Evolutionary conservation across 495 filamentous ascomycete genomes (phyloP).

Genomic region (Penicillium maclennaniae): DNA sequence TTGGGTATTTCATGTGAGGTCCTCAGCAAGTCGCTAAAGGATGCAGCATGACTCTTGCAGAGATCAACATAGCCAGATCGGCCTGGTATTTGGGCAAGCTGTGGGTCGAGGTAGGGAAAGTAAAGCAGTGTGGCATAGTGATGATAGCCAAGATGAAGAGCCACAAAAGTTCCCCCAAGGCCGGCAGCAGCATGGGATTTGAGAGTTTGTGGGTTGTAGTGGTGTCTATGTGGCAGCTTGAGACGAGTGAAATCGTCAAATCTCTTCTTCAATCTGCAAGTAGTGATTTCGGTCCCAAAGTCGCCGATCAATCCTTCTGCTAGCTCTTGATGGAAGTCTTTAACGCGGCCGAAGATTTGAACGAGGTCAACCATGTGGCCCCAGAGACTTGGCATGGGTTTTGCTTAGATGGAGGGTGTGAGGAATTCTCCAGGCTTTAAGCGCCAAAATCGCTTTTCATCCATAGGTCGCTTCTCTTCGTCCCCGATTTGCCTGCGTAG

Average conservation of each 20-base stretch:
- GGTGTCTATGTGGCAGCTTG: slow-evolving; percentile 4
- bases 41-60: slow-evolving; percentile 26
- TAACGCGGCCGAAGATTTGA: slow-evolving; percentile 18
- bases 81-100: slow-evolving; percentile 2
- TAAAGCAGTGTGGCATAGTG: slow-evolving; percentile 29
- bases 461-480: slow-evolving; percentile 7
- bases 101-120: slow-evolving; percentile 23
- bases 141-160: slow-evolving; percentile 28
- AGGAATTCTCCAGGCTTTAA: background rate
- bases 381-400: slow-evolving; percentile 10
- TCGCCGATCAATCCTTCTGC: slow-evolving; percentile 10
- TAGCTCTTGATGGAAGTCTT: slow-evolving; percentile 14
- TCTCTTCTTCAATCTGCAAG: slow-evolving; percentile 4
- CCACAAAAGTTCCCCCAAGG: slow-evolving; percentile 23
- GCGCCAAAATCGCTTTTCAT: slow-evolving; percentile 7
- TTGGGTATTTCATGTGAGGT: slow-evolving; percentile 7
- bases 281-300: slow-evolving; percentile 5
- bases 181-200: slow-evolving; percentile 15
- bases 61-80: slow-evolving; percentile 16
- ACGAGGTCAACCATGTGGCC: slow-evolving; percentile 20
- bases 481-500: slow-evolving; percentile 16
- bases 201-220: slow-evolving; percentile 15
- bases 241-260: slow-evolving; percentile 11
- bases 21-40: slow-evolving; percentile 22
- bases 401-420: background rate